Evolutionary conservation across 2,329 filamentous ascomycete species (phyloP).

Genomic region (Aspergillus fischeri): DNA sequence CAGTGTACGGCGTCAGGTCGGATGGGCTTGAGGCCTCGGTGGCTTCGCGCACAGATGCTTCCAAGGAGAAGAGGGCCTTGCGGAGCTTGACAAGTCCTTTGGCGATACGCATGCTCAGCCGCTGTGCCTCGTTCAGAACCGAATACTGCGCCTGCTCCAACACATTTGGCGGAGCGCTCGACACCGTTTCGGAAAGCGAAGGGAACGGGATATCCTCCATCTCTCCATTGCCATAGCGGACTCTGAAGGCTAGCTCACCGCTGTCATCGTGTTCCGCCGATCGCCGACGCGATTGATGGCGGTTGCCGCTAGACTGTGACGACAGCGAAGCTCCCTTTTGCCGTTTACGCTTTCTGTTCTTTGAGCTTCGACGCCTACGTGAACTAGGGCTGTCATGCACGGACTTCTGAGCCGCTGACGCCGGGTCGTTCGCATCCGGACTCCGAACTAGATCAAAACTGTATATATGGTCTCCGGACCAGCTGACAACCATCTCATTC

Average conservation of each 20-base stretch:
- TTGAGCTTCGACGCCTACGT: conserved; percentile 31
- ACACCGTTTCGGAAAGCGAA: conserved; percentile 19
- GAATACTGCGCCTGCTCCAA: conserved; percentile 41
- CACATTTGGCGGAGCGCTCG: conserved; percentile 29
- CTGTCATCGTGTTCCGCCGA: conserved; percentile 37
- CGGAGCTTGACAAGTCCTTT: conserved; percentile 52
- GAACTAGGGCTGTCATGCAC: conserved; percentile 23
- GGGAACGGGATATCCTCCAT: conserved; percentile 55
- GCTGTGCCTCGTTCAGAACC: conserved; percentile 51
- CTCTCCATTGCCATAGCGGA: conserved; percentile 58
- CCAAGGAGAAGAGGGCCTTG: conserved; percentile 53
- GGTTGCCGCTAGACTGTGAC: conserved; percentile 40
- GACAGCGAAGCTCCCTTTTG: conserved; percentile 44
- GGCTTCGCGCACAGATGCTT: conserved; percentile 30
- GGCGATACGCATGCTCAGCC: conserved; percentile 53
- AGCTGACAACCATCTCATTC: conserved; percentile 64
- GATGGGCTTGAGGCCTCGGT: conserved; percentile 22
- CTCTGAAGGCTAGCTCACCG: conserved; percentile 49
- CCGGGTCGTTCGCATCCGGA: conserved; percentile 50
- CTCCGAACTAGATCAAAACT: conserved; percentile 61
- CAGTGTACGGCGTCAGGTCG: conserved; percentile 30
- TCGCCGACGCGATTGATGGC: conserved; percentile 48
- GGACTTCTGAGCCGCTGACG: conserved; percentile 23
- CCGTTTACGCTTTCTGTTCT: conserved; percentile 56
- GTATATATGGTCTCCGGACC: conserved; percentile 64